These are phyloP conservation scores for Microthyrium microscopicum DNA, from an alignment of 2,329 filamentous ascomycete species.

Conservation along the genomic window DNA sequence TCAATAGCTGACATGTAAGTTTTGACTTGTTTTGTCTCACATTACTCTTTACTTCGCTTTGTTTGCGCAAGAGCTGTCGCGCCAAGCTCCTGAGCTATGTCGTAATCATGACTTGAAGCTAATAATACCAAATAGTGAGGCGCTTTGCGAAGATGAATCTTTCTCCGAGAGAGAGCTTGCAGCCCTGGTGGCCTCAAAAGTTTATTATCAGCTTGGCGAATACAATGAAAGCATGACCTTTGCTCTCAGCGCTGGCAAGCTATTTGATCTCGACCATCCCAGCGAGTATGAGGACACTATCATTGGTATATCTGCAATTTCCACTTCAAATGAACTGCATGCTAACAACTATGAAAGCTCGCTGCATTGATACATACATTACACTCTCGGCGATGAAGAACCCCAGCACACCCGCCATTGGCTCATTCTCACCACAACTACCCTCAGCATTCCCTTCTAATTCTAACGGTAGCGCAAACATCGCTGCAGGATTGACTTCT, in stretches of 20 bases:
- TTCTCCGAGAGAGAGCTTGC: slow-evolving; percentile 91
- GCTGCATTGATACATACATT: slow-evolving; percentile 97
- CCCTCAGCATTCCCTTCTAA: slow-evolving; percentile 62
- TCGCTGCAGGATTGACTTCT: slow-evolving; percentile 54
- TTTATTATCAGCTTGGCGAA: slow-evolving; percentile 96
- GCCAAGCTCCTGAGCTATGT: not conserved
- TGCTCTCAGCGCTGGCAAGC: slow-evolving; percentile 81
- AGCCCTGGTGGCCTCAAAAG: slow-evolving; percentile 86
- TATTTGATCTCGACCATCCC: slow-evolving; percentile 80
- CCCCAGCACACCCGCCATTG: slow-evolving; percentile 31
- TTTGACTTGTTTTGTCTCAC: not conserved
- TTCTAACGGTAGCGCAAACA: slow-evolving; percentile 46
- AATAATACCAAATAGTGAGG: slow-evolving; percentile 47
- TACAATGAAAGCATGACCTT: slow-evolving; percentile 99
- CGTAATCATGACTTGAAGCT: not conserved
- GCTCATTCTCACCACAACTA: slow-evolving; percentile 46
- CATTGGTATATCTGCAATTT: slow-evolving; percentile 44
- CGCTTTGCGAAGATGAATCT: slow-evolving; percentile 87
- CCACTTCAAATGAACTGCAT: not conserved
- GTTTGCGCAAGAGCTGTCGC: no score
- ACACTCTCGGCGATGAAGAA: slow-evolving; percentile 50
- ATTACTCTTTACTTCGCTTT: not conserved
- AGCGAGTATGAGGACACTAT: slow-evolving; percentile 98
- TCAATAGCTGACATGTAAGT: slow-evolving; percentile 84
- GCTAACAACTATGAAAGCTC: slow-evolving; percentile 35